These are phyloP conservation scores for Biscogniauxia sp. DNA, from an alignment of 2,329 filamentous ascomycete species.

Conservation along the genomic window DNA sequence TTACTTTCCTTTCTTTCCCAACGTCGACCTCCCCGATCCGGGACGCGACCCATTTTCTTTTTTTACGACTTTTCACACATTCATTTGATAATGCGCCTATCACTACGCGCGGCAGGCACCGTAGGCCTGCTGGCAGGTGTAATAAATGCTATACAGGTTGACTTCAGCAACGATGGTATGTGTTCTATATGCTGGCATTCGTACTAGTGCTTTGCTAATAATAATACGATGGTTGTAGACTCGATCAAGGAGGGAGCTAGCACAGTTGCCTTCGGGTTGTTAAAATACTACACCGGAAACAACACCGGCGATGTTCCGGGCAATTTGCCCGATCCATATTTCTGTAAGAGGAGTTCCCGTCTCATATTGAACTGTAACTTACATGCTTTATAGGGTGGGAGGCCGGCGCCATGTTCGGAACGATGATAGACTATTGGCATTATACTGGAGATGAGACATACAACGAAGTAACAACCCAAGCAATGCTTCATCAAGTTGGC, in stretches of 20 bases:
- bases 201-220: slow-evolving; percentile 38
- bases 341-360: slow-evolving; percentile 48
- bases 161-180: slow-evolving; percentile 34
- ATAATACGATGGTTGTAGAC: slow-evolving; percentile 37
- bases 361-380: slow-evolving; percentile 11
- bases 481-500: slow-evolving; percentile 59
- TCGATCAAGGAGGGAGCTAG: slow-evolving; percentile 45
- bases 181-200: slow-evolving; percentile 1
- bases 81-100: slow-evolving; percentile 24
- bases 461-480: slow-evolving; percentile 57
- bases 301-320: slow-evolving; percentile 57
- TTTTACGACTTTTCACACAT: slow-evolving; percentile 7
- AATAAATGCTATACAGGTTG: slow-evolving; percentile 31
- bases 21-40: too few species aligned
- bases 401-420: slow-evolving; percentile 68
- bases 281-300: slow-evolving; percentile 46
- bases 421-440: slow-evolving; percentile 70
- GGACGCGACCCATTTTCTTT: too few species aligned
- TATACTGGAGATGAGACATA: slow-evolving; percentile 66
- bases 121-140: slow-evolving; percentile 29
- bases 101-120: slow-evolving; percentile 23
- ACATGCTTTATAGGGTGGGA: slow-evolving; percentile 59
- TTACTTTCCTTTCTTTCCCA: slow-evolving; percentile 8
- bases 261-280: slow-evolving; percentile 32
- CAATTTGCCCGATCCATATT: slow-evolving; percentile 60